phyloP scores from a whole-genome alignment of 768 basidiomycete species.

The Leccinum sublutescens region DNA sequence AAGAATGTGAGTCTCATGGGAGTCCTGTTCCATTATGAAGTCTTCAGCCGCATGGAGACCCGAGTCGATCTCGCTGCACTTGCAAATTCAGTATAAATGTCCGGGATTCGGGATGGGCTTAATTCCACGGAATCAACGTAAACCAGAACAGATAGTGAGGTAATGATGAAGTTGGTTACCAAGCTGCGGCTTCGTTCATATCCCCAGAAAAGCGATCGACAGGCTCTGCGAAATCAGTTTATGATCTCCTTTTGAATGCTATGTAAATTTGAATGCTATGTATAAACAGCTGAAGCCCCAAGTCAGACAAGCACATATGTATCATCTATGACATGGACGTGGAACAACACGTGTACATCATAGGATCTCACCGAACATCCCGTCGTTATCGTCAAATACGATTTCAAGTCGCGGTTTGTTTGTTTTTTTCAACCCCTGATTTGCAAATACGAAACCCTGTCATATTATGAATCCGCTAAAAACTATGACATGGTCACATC shows the following conservation, averaged over 20 bases:
- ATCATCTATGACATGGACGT: conserved; percentile 11
- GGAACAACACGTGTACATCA: conserved; percentile 21
- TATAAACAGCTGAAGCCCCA: background rate
- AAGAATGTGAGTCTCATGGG: background rate
- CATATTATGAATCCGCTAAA: background rate
- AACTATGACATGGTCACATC: background rate
- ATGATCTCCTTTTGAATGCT: conserved; percentile 4
- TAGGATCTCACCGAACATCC: conserved; percentile 7
- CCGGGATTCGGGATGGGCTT: conserved; percentile 2
- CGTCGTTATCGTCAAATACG: conserved; percentile 30
- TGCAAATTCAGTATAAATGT: conserved; percentile 2
- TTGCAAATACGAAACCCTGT: conserved; percentile 19
- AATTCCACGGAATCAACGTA: conserved; percentile 31
- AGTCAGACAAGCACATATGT: background rate
- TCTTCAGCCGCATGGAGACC: conserved; percentile 2
- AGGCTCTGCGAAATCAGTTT: background rate
- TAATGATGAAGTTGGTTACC: conserved; percentile 31
- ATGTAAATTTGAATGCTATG: conserved; percentile 2
- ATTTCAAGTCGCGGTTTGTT: conserved; percentile 3
- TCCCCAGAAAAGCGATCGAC: conserved; percentile 24
- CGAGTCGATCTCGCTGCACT: conserved; percentile 27
- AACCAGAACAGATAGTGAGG: conserved; percentile 26
- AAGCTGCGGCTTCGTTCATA: conserved; percentile 14
- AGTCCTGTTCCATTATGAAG: background rate
- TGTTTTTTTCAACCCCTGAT: conserved; percentile 2